Conservation (phyloP, 257 asterid genomes). For the Gynochthodes officinalis region DNA sequence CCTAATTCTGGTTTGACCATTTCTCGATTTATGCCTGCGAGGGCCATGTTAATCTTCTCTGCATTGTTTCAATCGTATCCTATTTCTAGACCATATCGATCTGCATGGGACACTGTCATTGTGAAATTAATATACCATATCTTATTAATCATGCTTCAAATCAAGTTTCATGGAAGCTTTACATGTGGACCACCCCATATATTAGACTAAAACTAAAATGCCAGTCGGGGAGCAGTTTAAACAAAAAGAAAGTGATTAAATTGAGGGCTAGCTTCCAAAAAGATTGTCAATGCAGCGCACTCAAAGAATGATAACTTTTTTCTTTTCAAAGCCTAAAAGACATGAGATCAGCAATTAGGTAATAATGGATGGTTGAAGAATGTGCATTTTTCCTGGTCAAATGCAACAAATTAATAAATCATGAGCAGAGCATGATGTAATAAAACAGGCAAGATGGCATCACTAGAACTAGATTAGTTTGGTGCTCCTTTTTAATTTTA, state of each 20-base stretch:
- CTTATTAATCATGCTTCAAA: not conserved
- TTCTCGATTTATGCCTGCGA: not conserved
- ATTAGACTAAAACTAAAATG: not conserved
- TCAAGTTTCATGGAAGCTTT: no score
- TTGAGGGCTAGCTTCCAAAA: not conserved
- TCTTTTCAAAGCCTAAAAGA: not conserved
- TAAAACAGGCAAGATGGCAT: no score
- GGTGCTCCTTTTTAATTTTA: no score
- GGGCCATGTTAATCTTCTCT: no score
- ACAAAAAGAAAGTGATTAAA: not conserved
- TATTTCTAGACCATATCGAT: no score
- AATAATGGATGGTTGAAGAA: not conserved
- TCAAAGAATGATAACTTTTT: not conserved
- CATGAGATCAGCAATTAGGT: not conserved
- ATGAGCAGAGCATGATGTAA: no score
- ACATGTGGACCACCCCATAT: not conserved
- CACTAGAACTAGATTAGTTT: no score
- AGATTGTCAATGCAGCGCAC: not conserved
- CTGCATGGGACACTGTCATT: no score
- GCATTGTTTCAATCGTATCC: no score
- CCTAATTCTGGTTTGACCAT: constrained; percentile 15
- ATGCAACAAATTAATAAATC: no score
- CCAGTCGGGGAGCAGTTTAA: not conserved
- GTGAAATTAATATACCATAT: no score
- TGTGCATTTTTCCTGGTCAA: not conserved